Conservation (phyloP, 768 basidiomycete species). For the Gloeostereum incarnatum region DNA sequence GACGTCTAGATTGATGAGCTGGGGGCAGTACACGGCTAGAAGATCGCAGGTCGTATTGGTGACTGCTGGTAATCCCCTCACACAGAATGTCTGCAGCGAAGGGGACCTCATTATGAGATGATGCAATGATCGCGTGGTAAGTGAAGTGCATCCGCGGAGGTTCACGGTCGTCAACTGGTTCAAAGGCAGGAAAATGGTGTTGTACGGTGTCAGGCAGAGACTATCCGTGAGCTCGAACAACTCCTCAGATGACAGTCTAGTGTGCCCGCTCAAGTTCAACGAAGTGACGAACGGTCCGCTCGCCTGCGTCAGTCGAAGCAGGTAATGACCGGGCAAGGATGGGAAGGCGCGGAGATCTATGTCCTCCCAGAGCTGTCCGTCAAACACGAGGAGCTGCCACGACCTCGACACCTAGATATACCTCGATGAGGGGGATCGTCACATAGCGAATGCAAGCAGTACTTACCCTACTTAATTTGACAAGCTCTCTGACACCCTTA, state of each 20-base stretch:
- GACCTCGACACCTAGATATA: conserved; percentile 56
- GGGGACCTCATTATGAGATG: conserved; percentile 61
- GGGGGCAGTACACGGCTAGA: conserved; percentile 47
- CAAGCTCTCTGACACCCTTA: conserved; percentile 66
- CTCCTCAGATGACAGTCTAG: conserved; percentile 34
- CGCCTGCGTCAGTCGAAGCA: conserved; percentile 40
- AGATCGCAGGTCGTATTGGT: conserved; percentile 69
- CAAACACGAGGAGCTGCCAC: conserved; percentile 71
- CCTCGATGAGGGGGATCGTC: conserved; percentile 4
- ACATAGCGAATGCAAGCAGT: conserved; percentile 4
- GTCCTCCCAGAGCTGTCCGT: conserved; percentile 79
- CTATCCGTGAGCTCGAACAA: conserved; percentile 44
- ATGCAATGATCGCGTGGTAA: conserved; percentile 63
- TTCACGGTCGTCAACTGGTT: conserved; percentile 69
- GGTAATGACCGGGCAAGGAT: conserved; percentile 35
- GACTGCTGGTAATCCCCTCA: conserved; percentile 63
- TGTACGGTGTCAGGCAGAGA: conserved; percentile 35
- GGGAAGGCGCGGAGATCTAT: conserved; percentile 61
- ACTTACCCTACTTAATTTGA: conserved; percentile 73
- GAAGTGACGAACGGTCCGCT: conserved; percentile 58
- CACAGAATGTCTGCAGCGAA: conserved; percentile 41
- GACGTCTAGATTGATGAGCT: conserved; percentile 55
- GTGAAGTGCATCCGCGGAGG: conserved; percentile 58
- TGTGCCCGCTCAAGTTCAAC: conserved; percentile 58
- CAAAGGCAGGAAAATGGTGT: conserved; percentile 25